Evolutionary conservation across 306 rosid species (phyloP).

Genomic region (Cicer pinnatifidum): DNA sequence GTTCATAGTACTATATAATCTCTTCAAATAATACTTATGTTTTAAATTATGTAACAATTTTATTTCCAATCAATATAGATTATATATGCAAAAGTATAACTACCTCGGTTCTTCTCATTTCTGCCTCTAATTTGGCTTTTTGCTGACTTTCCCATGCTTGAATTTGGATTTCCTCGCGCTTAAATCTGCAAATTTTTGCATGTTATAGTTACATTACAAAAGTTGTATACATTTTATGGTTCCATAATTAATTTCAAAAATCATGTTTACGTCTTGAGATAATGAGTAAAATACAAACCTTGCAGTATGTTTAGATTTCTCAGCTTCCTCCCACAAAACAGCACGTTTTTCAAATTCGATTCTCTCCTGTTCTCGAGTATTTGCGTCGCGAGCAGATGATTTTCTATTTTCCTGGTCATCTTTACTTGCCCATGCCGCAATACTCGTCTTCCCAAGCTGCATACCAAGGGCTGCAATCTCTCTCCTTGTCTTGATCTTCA

Average conservation of each 20-base stretch:
- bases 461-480: conserved; percentile 91
- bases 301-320: conserved; percentile 80
- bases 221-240: conserved; percentile 2
- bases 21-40: conserved; percentile 21
- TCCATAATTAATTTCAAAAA: neutral
- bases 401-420: conserved; percentile 62
- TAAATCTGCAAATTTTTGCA: conserved; percentile 59
- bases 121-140: conserved; percentile 82
- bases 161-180: conserved; percentile 91
- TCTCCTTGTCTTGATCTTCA: conserved; percentile 81
- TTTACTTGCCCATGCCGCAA: conserved; percentile 96
- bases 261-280: conserved; percentile 22
- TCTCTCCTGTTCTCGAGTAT: conserved; percentile 54
- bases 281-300: conserved; percentile 61
- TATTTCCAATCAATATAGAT: conserved; percentile 11
- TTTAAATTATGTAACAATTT: conserved; percentile 8
- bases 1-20: conserved; percentile 19
- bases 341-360: conserved; percentile 83
- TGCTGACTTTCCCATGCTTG: conserved; percentile 96
- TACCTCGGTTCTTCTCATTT: conserved; percentile 91
- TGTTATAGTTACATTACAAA: conserved; percentile 30
- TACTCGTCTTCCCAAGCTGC: conserved; percentile 90
- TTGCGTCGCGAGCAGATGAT: conserved; percentile 42
- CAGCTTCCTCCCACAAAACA: conserved; percentile 85
- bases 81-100: neutral